phyloP scores from a whole-genome alignment of 352 stramenopile genomes.

The Globisporangium yorkense region DNA sequence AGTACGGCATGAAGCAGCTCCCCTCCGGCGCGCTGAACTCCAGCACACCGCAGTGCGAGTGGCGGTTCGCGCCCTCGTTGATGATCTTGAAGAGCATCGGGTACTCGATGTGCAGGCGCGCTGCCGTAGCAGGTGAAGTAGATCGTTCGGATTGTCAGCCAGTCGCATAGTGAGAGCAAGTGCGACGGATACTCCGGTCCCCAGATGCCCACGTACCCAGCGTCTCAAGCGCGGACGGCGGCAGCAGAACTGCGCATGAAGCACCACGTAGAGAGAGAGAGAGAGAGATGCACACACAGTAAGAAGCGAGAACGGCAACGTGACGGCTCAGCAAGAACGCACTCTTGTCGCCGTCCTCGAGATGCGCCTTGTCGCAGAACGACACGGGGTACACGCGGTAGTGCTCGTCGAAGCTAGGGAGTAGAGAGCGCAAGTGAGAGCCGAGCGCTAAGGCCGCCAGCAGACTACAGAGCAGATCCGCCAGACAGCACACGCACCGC shows the following conservation, averaged over 20 bases:
- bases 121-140: constrained; percentile 18
- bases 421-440: background rate
- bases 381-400: constrained; percentile 86
- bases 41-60: constrained; percentile 96
- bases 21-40: constrained; percentile 99
- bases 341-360: constrained; percentile 90
- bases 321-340: constrained; percentile 12
- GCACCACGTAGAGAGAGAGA: background rate
- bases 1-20: constrained; percentile 98
- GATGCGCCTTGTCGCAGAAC: constrained; percentile 81
- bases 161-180: constrained; percentile 1
- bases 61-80: constrained; percentile 81
- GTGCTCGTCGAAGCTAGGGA: constrained; percentile 74
- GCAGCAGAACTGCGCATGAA: constrained; percentile 84
- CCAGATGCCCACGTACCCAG: constrained; percentile 53
- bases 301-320: background rate
- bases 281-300: background rate
- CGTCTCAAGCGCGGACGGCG: constrained; percentile 96
- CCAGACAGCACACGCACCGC: constrained; percentile 24
- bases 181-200: too few relatives aligned
- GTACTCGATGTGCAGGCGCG: constrained; percentile 95
- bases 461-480: too few relatives aligned
- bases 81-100: constrained; percentile 98
- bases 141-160: constrained; percentile 4
- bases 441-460: too few relatives aligned